Conservation (phyloP, 805 yeast genomes). For the Saccharomycopsis fermentans region DNA sequence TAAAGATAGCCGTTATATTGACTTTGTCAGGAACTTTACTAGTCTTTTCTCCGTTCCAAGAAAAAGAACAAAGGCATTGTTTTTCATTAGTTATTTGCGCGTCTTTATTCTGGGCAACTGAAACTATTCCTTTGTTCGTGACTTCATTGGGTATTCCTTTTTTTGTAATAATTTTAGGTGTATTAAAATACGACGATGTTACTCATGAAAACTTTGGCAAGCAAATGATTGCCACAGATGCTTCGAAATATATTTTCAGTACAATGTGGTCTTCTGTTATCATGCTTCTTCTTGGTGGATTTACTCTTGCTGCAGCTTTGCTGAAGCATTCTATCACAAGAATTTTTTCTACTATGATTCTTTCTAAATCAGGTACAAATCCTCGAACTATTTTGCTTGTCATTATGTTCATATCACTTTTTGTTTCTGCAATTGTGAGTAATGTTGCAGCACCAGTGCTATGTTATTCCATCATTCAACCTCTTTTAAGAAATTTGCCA, state of each 20-base stretch:
- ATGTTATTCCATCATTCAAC: conserved; percentile 85
- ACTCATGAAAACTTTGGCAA: not conserved
- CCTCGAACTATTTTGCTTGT: conserved; percentile 71
- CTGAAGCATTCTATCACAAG: conserved; percentile 89
- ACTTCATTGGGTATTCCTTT: conserved; percentile 85
- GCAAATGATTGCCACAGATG: conserved; percentile 52
- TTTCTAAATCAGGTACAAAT: conserved; percentile 76
- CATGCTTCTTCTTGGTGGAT: conserved; percentile 84
- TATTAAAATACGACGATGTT: conserved; percentile 42
- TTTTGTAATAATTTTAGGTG: conserved; percentile 61
- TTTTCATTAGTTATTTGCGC: conserved; percentile 74
- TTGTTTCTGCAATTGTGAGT: conserved; percentile 90
- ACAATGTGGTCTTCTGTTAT: conserved; percentile 96
- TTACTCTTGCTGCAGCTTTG: conserved; percentile 88
- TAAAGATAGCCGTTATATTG: not conserved
- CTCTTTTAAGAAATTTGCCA: conserved; percentile 75
- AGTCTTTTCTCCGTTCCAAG: conserved; percentile 37
- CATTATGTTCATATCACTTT: conserved; percentile 78
- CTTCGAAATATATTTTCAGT: conserved; percentile 63
- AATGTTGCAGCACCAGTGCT: conserved; percentile 97
- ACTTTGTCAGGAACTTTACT: conserved; percentile 32
- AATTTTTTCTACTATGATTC: conserved; percentile 69
- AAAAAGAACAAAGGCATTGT: conserved; percentile 61
- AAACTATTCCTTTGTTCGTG: conserved; percentile 82
- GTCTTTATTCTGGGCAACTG: conserved; percentile 93